Base-by-base conservation (phyloP, 1,284 basidiomycete genomes). In the Ganoderma sinense region DNA sequence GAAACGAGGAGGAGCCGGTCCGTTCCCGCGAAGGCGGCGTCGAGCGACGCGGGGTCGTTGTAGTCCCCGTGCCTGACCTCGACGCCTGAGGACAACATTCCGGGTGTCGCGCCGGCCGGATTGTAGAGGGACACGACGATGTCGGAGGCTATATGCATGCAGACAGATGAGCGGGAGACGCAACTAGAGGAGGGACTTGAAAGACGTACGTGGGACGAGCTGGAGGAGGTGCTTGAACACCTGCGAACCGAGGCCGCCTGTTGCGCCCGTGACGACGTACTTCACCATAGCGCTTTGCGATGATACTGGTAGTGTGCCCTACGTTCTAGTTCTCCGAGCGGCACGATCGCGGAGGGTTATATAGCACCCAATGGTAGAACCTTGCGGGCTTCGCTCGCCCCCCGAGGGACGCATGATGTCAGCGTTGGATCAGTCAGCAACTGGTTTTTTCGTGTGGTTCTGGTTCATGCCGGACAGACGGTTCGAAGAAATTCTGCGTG, bases 1-100 rank as follows among this genome's bases (percentile, higher is more conserved):
- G 82, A 83, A 60, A 83, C 75, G 75, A 84, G 71, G 58, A 84
- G 77, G 67, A 83, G 77, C 58, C 75, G 80, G 71, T 81, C 76
- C 13, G 77, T 80, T 26, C 81, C 80, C 0, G 72, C 66, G 74
- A 82, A 83, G 29, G 82, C 80, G 6, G 64, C 60, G 69, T 78
- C 77, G 67, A 83, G 80, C 29, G 81, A 75, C 8, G 73, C 66
- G 31, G 79, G 76, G 65, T 80, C 75, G 51, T 71, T 64, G 72
- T 76, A 84, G 75, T 82, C 79, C 55, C 79, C 83, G 23, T 75
- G 69, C 5, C 79, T 77, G 36, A 83, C 64, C 48, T 78, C 71
- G 66, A 80, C 75, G 62, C 81, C 81, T 1, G 77, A 75, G 2
- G 64, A 31, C 39, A 64, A 36, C 65, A 77, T 71, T 20, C 67